These are phyloP conservation scores for Phytophthora cryptogea DNA, from an alignment of 352 stramenopile genomes.

Conservation along the genomic window DNA sequence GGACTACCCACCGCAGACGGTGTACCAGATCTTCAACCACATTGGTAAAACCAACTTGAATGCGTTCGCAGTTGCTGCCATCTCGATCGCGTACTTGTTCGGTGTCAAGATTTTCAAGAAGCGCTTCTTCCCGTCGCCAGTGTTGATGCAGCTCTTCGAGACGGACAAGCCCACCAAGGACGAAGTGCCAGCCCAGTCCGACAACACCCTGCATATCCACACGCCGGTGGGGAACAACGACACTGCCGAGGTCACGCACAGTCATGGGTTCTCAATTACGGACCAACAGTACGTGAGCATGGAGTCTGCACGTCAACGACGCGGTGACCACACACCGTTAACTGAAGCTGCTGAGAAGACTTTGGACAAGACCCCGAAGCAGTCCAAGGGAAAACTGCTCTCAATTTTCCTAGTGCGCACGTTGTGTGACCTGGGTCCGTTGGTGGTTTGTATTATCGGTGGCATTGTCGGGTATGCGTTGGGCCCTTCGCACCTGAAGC, in stretches of 20 bases:
- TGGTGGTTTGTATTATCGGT: slow-evolving; percentile 74
- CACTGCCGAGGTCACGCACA: slow-evolving; percentile 20
- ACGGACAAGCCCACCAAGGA: slow-evolving; percentile 19
- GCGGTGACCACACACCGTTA: slow-evolving; percentile 4
- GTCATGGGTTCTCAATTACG: slow-evolving; percentile 47
- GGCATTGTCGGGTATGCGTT: slow-evolving; percentile 54
- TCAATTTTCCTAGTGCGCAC: slow-evolving; percentile 47
- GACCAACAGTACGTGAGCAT: slow-evolving; percentile 56
- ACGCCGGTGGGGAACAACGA: slow-evolving; percentile 9
- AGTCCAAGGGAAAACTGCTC: slow-evolving; percentile 15
- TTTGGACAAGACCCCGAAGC: background rate
- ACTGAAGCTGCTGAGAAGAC: slow-evolving; percentile 18
- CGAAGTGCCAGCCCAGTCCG: background rate
- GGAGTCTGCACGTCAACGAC: slow-evolving; percentile 26
- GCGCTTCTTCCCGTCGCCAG: slow-evolving; percentile 37
- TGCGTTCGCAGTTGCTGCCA: slow-evolving; percentile 65
- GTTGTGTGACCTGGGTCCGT: slow-evolving; percentile 61
- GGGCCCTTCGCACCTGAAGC: slow-evolving; percentile 62
- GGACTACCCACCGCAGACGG: slow-evolving; percentile 57
- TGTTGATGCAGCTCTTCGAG: slow-evolving; percentile 42
- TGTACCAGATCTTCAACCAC: slow-evolving; percentile 64
- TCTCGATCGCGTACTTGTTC: slow-evolving; percentile 60
- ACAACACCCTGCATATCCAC: slow-evolving; percentile 15
- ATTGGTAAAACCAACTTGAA: slow-evolving; percentile 74
- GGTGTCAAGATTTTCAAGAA: slow-evolving; percentile 49